Evolutionary conservation across 805 yeast species (phyloP).

Genomic region (Pichia rugopelliculosa): DNA sequence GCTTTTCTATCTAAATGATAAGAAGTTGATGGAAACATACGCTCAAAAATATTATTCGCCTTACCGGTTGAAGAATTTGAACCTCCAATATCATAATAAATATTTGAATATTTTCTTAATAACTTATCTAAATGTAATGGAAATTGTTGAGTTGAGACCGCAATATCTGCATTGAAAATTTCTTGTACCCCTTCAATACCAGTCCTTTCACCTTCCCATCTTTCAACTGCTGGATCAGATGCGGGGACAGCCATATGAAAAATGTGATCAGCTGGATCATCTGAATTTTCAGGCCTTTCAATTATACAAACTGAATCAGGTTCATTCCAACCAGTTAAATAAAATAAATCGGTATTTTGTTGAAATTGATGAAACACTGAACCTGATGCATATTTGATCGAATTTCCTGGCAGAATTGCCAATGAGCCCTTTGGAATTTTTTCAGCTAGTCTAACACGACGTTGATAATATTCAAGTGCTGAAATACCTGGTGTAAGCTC

Average conservation of each 20-base stretch:
- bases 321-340: constrained; percentile 88
- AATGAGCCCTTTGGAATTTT: constrained; percentile 55
- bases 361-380: constrained; percentile 88
- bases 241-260: constrained; percentile 84
- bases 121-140: constrained; percentile 39
- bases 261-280: constrained; percentile 38
- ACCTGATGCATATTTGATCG: constrained; percentile 75
- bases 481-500: constrained; percentile 84
- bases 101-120: constrained; percentile 38
- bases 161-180: constrained; percentile 80
- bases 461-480: constrained; percentile 69
- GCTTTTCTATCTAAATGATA: constrained; percentile 16
- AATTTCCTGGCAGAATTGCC: constrained; percentile 68
- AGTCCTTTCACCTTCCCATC: constrained; percentile 93
- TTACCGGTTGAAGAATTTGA: constrained; percentile 7
- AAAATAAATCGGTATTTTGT: constrained; percentile 83
- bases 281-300: constrained; percentile 49
- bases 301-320: constrained; percentile 69
- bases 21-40: constrained; percentile 16
- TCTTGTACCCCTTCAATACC: constrained; percentile 79
- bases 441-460: constrained; percentile 56
- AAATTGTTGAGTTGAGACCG: constrained; percentile 43
- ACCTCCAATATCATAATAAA: constrained; percentile 45
- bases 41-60: constrained; percentile 5
- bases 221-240: constrained; percentile 66